Evolutionary conservation across 2,329 filamentous ascomycete species (phyloP).

Genomic region (Cordyceps cateniannulata): DNA sequence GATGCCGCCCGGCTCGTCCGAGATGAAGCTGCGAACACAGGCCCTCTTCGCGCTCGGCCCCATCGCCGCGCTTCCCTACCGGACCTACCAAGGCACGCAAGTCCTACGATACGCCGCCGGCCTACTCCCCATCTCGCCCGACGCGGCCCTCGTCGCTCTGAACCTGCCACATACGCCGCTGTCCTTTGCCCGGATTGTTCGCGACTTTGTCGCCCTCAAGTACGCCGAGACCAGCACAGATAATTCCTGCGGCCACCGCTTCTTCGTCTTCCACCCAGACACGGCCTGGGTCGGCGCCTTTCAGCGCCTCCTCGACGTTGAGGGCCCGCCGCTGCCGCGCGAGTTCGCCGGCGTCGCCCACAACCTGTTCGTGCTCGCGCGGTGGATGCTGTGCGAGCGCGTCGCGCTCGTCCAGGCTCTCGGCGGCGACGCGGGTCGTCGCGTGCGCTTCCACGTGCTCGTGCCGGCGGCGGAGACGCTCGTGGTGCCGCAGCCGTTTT

Average conservation of each 20-base stretch:
- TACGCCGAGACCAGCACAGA: neutral
- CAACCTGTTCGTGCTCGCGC: constrained; percentile 10
- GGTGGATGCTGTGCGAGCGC: constrained; percentile 14
- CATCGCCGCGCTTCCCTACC: neutral
- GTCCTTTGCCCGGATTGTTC: constrained; percentile 4
- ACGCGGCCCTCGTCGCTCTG: neutral
- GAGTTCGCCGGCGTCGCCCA: constrained; percentile 8
- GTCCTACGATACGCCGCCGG: neutral
- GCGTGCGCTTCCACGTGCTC: constrained; percentile 9
- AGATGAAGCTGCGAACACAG: constrained; percentile 6
- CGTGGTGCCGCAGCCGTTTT: constrained; percentile 10
- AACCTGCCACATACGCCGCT: neutral
- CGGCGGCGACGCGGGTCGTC: constrained; percentile 2
- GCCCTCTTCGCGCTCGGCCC: constrained; percentile 6
- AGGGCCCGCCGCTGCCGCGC: neutral
- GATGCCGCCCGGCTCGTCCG: neutral
- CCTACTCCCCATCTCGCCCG: neutral
- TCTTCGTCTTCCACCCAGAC: constrained; percentile 13
- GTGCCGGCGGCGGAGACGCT: constrained; percentile 6
- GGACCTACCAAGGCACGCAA: constrained; percentile 7
- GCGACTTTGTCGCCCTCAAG: constrained; percentile 11
- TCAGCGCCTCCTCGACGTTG: neutral
- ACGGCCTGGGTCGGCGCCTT: constrained; percentile 12
- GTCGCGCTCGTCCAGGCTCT: constrained; percentile 8
- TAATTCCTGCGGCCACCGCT: neutral